phyloP scores from a whole-genome alignment of 129 eudicot species.

The Centrapalus pauciflorus region DNA sequence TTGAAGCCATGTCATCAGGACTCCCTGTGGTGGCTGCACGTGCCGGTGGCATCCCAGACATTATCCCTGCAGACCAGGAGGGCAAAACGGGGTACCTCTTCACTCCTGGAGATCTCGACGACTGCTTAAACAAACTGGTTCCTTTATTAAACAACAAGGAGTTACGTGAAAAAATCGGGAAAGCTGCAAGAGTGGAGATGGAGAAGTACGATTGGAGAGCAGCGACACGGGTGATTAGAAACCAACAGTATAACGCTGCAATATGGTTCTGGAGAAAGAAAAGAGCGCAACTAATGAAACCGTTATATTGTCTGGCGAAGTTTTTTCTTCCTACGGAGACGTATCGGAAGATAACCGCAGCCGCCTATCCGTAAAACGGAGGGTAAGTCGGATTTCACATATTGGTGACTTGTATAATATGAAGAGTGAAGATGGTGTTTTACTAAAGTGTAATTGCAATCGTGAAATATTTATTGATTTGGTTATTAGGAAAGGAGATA shows the following conservation, averaged over 20 bases:
- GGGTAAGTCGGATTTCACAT: not conserved
- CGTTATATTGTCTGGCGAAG: slow-evolving; percentile 64
- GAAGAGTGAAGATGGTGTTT: not conserved
- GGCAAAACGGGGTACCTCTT: slow-evolving; percentile 75
- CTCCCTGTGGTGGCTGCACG: slow-evolving; percentile 93
- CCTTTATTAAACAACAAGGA: slow-evolving; percentile 46
- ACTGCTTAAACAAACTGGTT: slow-evolving; percentile 71
- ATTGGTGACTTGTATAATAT: slow-evolving; percentile 3
- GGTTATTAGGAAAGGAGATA: slow-evolving; percentile 26
- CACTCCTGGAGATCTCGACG: slow-evolving; percentile 79
- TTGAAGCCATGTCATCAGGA: slow-evolving; percentile 99
- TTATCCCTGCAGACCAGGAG: slow-evolving; percentile 75
- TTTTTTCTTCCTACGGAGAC: slow-evolving; percentile 34
- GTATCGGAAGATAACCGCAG: slow-evolving; percentile 30
- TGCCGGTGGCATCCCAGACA: slow-evolving; percentile 92
- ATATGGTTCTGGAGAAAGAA: slow-evolving; percentile 96
- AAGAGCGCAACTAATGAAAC: slow-evolving; percentile 54
- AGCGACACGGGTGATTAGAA: slow-evolving; percentile 73
- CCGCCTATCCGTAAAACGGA: not conserved
- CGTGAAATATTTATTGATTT: slow-evolving; percentile 26
- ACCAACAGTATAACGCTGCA: slow-evolving; percentile 84
- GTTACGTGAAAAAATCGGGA: slow-evolving; percentile 65
- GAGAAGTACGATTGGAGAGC: slow-evolving; percentile 99
- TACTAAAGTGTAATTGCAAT: not conserved
- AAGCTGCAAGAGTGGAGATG: slow-evolving; percentile 83